Evolutionary conservation across 148 eudicot genomes (phyloP).

Genomic region (Rhododendron ferrugineum): DNA sequence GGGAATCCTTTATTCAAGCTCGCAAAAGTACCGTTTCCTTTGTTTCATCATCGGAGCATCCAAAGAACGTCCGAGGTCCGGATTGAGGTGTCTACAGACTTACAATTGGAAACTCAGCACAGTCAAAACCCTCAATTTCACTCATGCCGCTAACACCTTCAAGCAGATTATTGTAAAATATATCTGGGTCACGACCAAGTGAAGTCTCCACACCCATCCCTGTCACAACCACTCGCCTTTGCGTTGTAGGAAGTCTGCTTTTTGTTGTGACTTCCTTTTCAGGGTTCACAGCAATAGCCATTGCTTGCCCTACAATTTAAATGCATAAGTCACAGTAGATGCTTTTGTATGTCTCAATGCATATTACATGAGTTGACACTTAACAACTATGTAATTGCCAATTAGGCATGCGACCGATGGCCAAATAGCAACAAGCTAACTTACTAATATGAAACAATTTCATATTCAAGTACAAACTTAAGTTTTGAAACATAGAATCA

Average conservation of each 20-base stretch:
- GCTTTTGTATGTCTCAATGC: background rate
- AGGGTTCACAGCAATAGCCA: conserved; percentile 67
- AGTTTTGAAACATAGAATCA: background rate
- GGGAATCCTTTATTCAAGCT: no score
- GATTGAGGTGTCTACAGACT: no score
- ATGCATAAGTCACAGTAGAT: background rate
- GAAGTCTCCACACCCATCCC: conserved; percentile 93
- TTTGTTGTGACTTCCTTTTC: conserved; percentile 40
- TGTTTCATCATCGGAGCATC: no score
- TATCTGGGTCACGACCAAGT: conserved; percentile 69
- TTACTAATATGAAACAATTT: background rate
- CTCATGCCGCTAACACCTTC: conserved; percentile 92
- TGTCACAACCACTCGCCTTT: conserved; percentile 84
- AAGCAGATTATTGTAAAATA: conserved; percentile 77
- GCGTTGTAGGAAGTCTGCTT: conserved; percentile 45
- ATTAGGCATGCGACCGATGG: conserved; percentile 1
- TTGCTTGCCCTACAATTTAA: conserved; percentile 46
- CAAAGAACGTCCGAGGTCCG: no score
- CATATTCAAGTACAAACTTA: conserved; percentile 7
- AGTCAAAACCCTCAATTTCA: conserved; percentile 80
- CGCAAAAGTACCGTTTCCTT: no score
- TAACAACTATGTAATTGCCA: background rate
- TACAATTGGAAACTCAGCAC: conserved; percentile 74
- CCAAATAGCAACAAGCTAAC: background rate
- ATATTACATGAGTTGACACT: background rate